Evolutionary conservation across 2,329 filamentous ascomycete species (phyloP).

Genomic region (Thelonectria olida): DNA sequence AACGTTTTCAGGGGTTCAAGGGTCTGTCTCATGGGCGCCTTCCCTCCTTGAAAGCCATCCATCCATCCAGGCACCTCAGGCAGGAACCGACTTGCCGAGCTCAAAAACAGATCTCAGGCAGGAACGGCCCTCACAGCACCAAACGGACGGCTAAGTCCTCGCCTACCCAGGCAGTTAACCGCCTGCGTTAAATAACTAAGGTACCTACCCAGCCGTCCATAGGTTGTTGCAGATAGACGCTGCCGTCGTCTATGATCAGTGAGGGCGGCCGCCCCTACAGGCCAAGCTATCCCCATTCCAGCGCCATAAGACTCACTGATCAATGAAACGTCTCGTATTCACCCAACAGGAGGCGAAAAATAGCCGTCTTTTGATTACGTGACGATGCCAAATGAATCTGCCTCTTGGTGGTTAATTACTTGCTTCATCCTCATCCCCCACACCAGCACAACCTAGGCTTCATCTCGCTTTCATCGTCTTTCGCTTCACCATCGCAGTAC

Average conservation of each 20-base stretch:
- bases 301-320: not conserved
- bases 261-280: constrained; percentile 11
- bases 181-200: too few species aligned
- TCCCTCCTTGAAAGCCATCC: too few species aligned
- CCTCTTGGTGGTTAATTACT: not conserved
- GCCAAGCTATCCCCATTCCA: constrained; percentile 11
- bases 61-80: not conserved
- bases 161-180: too few species aligned
- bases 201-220: too few species aligned
- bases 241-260: not conserved
- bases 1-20: not conserved
- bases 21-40: not conserved
- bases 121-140: too few species aligned
- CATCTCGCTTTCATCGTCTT: constrained; percentile 1
- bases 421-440: not conserved
- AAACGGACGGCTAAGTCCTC: too few species aligned
- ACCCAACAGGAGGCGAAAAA: not conserved
- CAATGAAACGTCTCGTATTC: constrained; percentile 4
- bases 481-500: not conserved
- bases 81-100: too few species aligned
- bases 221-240: too few species aligned
- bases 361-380: constrained; percentile 4
- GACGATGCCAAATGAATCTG: constrained; percentile 4
- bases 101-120: too few species aligned
- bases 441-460: not conserved